Base-by-base conservation (phyloP, 805 yeast genomes). In the Lipomyces yamanashiensis region DNA sequence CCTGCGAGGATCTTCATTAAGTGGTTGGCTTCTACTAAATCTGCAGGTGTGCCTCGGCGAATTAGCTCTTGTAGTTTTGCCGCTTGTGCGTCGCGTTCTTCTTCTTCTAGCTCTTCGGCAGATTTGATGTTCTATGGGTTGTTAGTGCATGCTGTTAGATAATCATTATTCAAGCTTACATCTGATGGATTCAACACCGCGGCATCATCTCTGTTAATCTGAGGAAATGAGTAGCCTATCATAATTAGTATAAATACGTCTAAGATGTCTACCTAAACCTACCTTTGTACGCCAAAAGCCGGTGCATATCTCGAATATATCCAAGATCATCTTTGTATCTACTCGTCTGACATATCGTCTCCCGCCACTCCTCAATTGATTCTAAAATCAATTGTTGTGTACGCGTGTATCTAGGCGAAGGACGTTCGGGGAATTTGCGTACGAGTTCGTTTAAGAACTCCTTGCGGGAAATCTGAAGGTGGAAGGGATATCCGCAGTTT, bases 1-100 rank as follows among this genome's bases (percentile, higher is more conserved):
- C 99, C 99, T 5, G 98, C 96, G 97, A 95, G 92, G 70, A 95
- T 86, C 75, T 93, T 92, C 99, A 95, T 95, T 76, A 95, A 82
- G 71, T 89, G 90, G 76, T 95, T 95, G 50, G 99, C 99, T 76
- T 95, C 99, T 71, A 88, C 90, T 73, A 95, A 83, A 77, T 95
- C 99, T 67, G 87, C 89, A 7, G 99, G 98, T 75, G 90, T 88
- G 48, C 98, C 99, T 71, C 98, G 84, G 77, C 98, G 87, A 67
- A 95, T 89, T 67, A 95, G 82, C 76, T 95, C 99, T 77, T 95
- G 99, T 68, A 95, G 83, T 78, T 95, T 95, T 17, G 99, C 98
- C 67, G 90, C 84, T 74, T 92, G 97, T 1, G 96, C 98, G 55
- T 91, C 81, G 62, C 90, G 87, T 77, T 95, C 99, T 75, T 95